These are phyloP conservation scores for Artemisia annua DNA, from an alignment of 129 eudicot species.

Conservation along the genomic window DNA sequence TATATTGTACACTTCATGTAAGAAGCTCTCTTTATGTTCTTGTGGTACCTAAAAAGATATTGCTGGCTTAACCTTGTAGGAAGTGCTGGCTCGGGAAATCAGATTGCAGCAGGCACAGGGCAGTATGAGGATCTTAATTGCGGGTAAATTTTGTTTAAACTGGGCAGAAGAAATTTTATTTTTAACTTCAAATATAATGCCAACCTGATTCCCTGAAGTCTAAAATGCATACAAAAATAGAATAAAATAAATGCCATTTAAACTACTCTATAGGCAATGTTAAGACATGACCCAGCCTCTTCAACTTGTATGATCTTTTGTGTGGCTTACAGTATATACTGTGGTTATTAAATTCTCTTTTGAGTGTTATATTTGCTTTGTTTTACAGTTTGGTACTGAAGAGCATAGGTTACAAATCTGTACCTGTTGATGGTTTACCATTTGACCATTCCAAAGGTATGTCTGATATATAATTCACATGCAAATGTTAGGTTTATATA, in stretches of 20 bases:
- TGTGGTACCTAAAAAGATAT: not conserved
- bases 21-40: not conserved
- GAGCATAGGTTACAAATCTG: constrained; percentile 92
- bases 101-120: constrained; percentile 77
- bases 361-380: not conserved
- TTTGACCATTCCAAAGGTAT: constrained; percentile 78
- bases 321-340: not conserved
- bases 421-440: constrained; percentile 80
- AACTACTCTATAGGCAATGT: not conserved
- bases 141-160: constrained; percentile 50
- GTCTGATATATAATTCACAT: not conserved
- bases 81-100: constrained; percentile 53
- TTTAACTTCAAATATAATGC: not conserved
- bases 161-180: not conserved
- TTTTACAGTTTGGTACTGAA: constrained; percentile 78
- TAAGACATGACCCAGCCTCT: too few species aligned
- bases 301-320: constrained; percentile 16
- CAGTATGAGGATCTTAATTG: constrained; percentile 66
- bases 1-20: not conserved
- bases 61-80: constrained; percentile 31
- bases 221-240: not conserved
- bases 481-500: not conserved
- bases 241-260: not conserved
- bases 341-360: not conserved
- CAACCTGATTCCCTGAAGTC: constrained; percentile 9